These are phyloP conservation scores for Wickerhamomyces mucosus DNA, from an alignment of 805 yeast species.

Conservation along the genomic window DNA sequence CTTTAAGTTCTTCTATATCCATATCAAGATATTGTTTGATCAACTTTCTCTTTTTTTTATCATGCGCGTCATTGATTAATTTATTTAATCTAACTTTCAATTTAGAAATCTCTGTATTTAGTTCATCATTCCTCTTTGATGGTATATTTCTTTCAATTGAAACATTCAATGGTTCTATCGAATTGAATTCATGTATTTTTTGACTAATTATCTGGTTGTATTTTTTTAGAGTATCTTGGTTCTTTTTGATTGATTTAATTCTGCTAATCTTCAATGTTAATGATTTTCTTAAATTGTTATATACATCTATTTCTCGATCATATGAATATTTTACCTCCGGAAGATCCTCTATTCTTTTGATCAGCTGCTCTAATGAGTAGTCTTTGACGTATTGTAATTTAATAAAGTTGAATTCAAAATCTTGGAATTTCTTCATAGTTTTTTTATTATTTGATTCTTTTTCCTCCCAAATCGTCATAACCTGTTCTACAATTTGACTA, in stretches of 20 bases:
- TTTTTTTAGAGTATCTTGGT: not conserved
- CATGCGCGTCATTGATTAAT: not conserved
- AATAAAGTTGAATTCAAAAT: not conserved
- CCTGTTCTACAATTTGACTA: conserved; percentile 14
- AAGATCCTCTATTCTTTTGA: not conserved
- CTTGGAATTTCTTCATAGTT: not conserved
- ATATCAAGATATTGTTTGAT: not conserved
- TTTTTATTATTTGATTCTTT: conserved; percentile 2
- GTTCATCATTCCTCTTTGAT: not conserved
- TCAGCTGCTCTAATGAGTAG: not conserved
- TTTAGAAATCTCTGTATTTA: not conserved
- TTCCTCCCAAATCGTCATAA: conserved; percentile 9
- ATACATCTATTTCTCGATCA: not conserved
- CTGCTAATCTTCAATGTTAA: not conserved
- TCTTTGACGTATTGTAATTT: not conserved
- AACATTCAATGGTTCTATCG: too few species aligned
- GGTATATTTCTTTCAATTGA: not conserved
- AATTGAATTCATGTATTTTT: not conserved
- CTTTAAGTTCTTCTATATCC: not conserved
- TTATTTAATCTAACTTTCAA: not conserved
- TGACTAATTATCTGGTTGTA: not conserved
- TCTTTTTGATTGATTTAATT: not conserved
- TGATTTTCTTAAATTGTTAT: not conserved
- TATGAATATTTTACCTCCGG: not conserved
- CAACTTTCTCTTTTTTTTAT: not conserved